Evolutionary conservation across 2,329 filamentous ascomycete genomes (phyloP).

Genomic region (Fusarium sp.): DNA sequence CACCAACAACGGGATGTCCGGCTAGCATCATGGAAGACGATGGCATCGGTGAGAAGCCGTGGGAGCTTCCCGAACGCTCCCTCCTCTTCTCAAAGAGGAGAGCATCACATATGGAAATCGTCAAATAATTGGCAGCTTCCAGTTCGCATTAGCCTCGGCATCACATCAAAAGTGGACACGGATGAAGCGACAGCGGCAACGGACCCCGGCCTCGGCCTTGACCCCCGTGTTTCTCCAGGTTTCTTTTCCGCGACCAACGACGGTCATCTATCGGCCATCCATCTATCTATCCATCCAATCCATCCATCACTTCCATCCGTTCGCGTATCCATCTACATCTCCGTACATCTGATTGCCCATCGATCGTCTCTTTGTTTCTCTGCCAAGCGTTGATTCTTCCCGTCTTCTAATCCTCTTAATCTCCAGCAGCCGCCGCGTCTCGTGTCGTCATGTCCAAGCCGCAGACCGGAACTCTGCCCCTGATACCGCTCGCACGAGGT

Average conservation of each 20-base stretch:
- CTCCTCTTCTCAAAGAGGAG: constrained; percentile 9
- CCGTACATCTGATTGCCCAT: no score
- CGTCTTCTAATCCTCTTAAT: not conserved
- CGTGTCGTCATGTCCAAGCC: constrained; percentile 53
- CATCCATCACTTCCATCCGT: constrained; percentile 18
- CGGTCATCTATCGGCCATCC: constrained; percentile 21
- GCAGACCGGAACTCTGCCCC: constrained; percentile 69
- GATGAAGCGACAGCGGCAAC: constrained; percentile 14
- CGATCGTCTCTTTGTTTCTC: constrained; percentile 4
- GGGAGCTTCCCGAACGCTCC: constrained; percentile 26
- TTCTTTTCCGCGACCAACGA: constrained; percentile 33
- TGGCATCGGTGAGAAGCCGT: constrained; percentile 29
- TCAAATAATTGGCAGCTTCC: not conserved
- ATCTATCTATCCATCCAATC: not conserved
- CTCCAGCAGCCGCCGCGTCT: constrained; percentile 5
- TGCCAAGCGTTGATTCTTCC: constrained; percentile 16
- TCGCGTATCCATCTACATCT: not conserved
- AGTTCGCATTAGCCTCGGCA: constrained; percentile 41
- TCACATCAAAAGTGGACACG: constrained; percentile 30
- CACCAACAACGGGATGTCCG: not conserved
- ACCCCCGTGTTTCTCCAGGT: constrained; percentile 46
- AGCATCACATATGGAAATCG: constrained; percentile 15
- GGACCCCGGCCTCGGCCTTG: constrained; percentile 41
- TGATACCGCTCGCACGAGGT: constrained; percentile 85
- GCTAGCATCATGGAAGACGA: constrained; percentile 12